phyloP scores from a whole-genome alignment of 108 stramenopile genomes.

The Bacterosira constricta region DNA sequence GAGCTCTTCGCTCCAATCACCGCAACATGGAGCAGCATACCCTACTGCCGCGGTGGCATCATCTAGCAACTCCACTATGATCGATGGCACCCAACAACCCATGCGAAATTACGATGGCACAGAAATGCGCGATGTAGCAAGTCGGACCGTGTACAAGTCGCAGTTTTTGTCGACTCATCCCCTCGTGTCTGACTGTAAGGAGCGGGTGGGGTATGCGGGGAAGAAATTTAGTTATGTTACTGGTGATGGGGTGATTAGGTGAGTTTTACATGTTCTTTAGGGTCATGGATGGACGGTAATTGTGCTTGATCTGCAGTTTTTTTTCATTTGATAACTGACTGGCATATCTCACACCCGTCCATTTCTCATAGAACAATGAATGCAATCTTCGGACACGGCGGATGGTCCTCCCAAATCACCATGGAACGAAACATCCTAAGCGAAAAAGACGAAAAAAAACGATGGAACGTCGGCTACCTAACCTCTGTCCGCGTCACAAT shows the following conservation, averaged over 20 bases:
- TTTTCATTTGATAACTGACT: neutral
- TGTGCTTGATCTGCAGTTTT: too few relatives aligned
- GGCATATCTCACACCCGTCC: neutral
- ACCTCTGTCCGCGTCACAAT: conserved; percentile 44
- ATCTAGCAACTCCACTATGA: neutral
- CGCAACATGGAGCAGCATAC: neutral
- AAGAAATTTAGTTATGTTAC: conserved; percentile 47
- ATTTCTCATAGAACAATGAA: conserved; percentile 36
- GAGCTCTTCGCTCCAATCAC: too few relatives aligned
- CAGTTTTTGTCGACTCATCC: conserved; percentile 56
- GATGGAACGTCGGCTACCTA: conserved; percentile 50
- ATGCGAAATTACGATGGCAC: conserved; percentile 55
- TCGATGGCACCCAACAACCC: conserved; percentile 37
- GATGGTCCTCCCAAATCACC: conserved; percentile 53
- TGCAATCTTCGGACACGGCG: conserved; percentile 52
- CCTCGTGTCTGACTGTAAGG: conserved; percentile 47
- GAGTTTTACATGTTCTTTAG: neutral
- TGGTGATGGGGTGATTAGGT: conserved; percentile 53
- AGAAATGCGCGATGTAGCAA: conserved; percentile 30
- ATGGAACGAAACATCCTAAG: conserved; percentile 31
- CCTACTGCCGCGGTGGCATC: neutral
- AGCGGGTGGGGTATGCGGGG: conserved; percentile 46
- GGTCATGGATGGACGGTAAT: too few relatives aligned
- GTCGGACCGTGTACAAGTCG: conserved; percentile 35
- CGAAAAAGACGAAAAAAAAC: conserved; percentile 46